Evolutionary conservation across 129 eudicot genomes (phyloP), one percentile per base, ranked within the genome.

Genomic region (Cynara cardunculus): DNA sequence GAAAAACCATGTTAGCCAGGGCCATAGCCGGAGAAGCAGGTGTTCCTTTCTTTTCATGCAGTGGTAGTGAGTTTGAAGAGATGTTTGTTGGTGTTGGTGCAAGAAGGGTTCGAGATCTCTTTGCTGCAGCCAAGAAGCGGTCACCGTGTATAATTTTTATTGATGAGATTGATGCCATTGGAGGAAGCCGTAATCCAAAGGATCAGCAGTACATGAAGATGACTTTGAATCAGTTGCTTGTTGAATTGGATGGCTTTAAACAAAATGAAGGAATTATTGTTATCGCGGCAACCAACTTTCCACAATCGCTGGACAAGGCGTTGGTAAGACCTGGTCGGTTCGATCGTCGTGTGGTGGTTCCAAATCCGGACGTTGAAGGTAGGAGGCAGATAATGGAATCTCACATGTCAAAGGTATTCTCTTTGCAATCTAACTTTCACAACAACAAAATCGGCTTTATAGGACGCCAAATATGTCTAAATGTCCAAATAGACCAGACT

Each of bases 31-130:
- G 99, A 66, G 99, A 95, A 88, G 97, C 97, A 14, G 99, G 95
- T 18, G 99, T 95, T 14, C 97, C 99, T 1, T 95, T 95, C 73
- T 95, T 95, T 77, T 92, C 97, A 31, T 92, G 97, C 83, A 90
- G 97, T 67, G 99, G 99, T 39, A 90, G 97, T 74, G 99, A 95
- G 84, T 95, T 95, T 78, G 99, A 92, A 78, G 99, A 95, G 83
- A 95, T 95, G 99, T 92, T 95, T 89, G 97, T 95, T 69, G 99
- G 99, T 70, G 97, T 95, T 76, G 99, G 99, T 49, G 99, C 99
- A 12, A 87, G 97, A 26, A 83, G 99, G 75, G 99, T 95, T 69
- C 83, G 99, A 80, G 99, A 95, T 78, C 99, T 95, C 21, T 95
- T 95, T 80, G 86, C 98, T 34, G 98, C 98, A 21, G 99, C 98